A percentile compares a stretch with the other conserved stretches of the same genome.
Evolutionary conservation across 2,329 filamentous ascomycete genomes (phyloP).

Genomic region (Sclerotinia nivalis): DNA sequence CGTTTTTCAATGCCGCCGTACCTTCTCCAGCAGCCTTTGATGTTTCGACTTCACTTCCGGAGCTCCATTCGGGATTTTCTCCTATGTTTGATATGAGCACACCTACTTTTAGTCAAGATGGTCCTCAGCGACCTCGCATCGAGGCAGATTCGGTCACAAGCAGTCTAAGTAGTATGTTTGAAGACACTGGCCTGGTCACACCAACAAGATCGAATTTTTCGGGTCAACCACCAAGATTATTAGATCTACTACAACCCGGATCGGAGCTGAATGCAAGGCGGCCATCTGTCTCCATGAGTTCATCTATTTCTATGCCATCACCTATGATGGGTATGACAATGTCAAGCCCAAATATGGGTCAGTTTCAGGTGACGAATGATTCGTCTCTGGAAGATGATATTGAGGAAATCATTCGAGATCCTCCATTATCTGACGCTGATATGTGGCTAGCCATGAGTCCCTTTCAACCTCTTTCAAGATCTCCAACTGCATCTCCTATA

Average conservation of each 20-base stretch:
- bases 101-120: constrained; percentile 36
- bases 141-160: constrained; percentile 43
- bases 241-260: constrained; percentile 51
- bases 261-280: constrained; percentile 47
- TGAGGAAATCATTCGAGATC: constrained; percentile 55
- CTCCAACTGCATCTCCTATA: constrained; percentile 30
- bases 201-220: constrained; percentile 42
- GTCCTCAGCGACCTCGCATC: constrained; percentile 33
- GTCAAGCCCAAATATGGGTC: constrained; percentile 29
- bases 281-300: constrained; percentile 3
- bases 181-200: constrained; percentile 40
- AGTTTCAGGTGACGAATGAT: constrained; percentile 34
- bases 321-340: constrained; percentile 32
- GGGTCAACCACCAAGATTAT: constrained; percentile 50
- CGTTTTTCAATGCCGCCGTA: constrained; percentile 37
- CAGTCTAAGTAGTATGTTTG: constrained; percentile 43
- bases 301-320: constrained; percentile 21
- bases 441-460: constrained; percentile 37
- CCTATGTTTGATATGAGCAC: constrained; percentile 41
- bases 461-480: constrained; percentile 31
- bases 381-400: constrained; percentile 49
- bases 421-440: constrained; percentile 33
- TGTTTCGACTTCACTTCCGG: constrained; percentile 26
- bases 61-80: constrained; percentile 35
- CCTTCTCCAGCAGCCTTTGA: constrained; percentile 31